Base-by-base conservation (phyloP, 257 asterid genomes). In the Solanum habrochaites region DNA sequence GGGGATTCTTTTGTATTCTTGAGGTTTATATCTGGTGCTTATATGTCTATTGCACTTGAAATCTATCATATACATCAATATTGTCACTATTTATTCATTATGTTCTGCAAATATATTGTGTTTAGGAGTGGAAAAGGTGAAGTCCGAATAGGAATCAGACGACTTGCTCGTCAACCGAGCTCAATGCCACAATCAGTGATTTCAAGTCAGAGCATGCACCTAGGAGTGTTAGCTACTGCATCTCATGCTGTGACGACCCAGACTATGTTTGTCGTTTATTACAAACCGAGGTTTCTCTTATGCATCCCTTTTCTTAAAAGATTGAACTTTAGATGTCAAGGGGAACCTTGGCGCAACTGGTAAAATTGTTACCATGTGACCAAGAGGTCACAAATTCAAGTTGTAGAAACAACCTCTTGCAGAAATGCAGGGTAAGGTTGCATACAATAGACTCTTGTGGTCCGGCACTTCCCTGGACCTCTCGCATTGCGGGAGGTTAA, bases 211-310 rank as follows among this genome's bases (percentile, higher is more conserved):
- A 94, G 95, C 92, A 94, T 95, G 96, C 98, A 95, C 82, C 87
- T 95, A 73, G 98, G 98, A 89, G 95, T 95, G 69, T 97, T 95
- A 86, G 98, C 98, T 66, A 94, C 98, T 52, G 98, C 98, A 45
- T 94, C 96, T 74, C 98, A 95, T 85, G 98, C 98, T 18, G 89
- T 94, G 56, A 39, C 87, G 31, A 92, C 96, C 35, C 93, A 86
- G 82, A 92, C 98, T n/a, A 14, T 88, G 71, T 94, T 95, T 87
- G 94, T 94, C 85, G 98, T 95, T 87, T 94, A 90, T 83, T 95
- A 95, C 94, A 95, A 95, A 86, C 98, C 98, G 71, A 95, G 98
- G 98, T 95, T 60, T 78, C 39, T 78, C 64, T 25, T 29, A 25
- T 78, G 23, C 39, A 78, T 43, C 58, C 45, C 83, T 70, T 13